These are phyloP conservation scores for Papiliotrema fonsecae DNA, from an alignment of 1,284 basidiomycete genomes.

Conservation along the genomic window DNA sequence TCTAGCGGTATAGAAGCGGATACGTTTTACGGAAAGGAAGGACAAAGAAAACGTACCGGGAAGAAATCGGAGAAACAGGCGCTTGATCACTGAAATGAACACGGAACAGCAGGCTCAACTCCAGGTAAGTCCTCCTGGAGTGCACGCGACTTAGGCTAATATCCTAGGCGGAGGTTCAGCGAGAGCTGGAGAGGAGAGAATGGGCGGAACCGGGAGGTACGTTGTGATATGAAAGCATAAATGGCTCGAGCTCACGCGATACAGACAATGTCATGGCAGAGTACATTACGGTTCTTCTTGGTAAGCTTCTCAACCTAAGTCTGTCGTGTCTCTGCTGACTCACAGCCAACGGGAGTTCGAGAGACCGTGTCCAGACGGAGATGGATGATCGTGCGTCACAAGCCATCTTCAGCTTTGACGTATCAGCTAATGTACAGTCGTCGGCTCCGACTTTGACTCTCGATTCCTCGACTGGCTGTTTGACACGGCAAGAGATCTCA, in stretches of 20 bases:
- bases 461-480: constrained; percentile 44
- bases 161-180: constrained; percentile 33
- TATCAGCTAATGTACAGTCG: constrained; percentile 10
- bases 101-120: constrained; percentile 21
- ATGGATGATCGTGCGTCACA: constrained; percentile 39
- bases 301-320: constrained; percentile 22
- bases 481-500: constrained; percentile 16
- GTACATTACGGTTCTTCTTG: constrained; percentile 41
- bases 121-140: constrained; percentile 14
- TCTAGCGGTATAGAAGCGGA: no score
- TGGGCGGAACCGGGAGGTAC: constrained; percentile 42
- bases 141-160: neutral
- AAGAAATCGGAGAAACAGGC: no score
- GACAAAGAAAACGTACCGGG: no score
- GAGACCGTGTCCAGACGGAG: constrained; percentile 39
- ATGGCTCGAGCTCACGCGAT: neutral
- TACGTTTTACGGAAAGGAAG: no score
- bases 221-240: neutral
- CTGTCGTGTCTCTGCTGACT: constrained; percentile 7
- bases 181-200: constrained; percentile 40
- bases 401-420: neutral
- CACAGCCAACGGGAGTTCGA: constrained; percentile 35
- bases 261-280: constrained; percentile 45
- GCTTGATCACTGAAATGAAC: no score
- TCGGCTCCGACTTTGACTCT: constrained; percentile 24